Base-by-base conservation (phyloP, 106 monocot species). In the Xerophyta viscosa region DNA sequence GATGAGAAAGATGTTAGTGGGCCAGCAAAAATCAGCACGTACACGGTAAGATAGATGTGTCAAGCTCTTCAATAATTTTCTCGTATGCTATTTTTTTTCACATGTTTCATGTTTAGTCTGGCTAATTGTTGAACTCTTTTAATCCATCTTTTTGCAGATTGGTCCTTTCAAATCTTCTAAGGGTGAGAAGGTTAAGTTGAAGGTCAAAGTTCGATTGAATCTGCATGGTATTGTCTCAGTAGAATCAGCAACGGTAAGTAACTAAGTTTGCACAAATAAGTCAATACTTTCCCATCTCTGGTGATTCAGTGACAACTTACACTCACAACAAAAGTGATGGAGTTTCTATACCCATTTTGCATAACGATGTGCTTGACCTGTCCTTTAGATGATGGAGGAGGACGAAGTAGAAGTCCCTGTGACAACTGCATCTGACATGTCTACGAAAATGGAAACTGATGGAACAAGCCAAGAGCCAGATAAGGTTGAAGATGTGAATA, bases 161-260 rank as follows among this genome's bases (percentile, higher is more conserved):
- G 96, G 96, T 24, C 96, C 96, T 37, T 98, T 98, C 52, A 72
- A 82, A 62, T 62, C 85, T 15, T 48, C 76, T 17, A 82, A 63
- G 29, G 74, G 76, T 24, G 76, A 89, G 20, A 69, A 67, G 29
- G 85, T 76, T 14, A 89, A 98, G 54, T 20, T 98, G 65, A 88
- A 89, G 69, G 76, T 98, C 12, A 89, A 77, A 69, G 85, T 69
- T 5, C 76, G 76, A 20, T 66, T 98, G 47, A 85, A 82, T 82
- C 64, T 98, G 29, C 85, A 98, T 74, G 96, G 96, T 20, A 74
- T 98, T 64, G 82, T 89, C 39, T 68, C 73, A 48, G 15, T 98
- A 27, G 82, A 89, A 8, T 98, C 96, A 25, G 96, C 85, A 62
- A 82, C 66, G 46, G 96, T 98, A 74, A 98, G 88, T 78, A n/a